Evolutionary conservation across 208 protist genomes (phyloP), one percentile per base, ranked within the genome.

Genomic region (Trichomonas vaginalis): DNA sequence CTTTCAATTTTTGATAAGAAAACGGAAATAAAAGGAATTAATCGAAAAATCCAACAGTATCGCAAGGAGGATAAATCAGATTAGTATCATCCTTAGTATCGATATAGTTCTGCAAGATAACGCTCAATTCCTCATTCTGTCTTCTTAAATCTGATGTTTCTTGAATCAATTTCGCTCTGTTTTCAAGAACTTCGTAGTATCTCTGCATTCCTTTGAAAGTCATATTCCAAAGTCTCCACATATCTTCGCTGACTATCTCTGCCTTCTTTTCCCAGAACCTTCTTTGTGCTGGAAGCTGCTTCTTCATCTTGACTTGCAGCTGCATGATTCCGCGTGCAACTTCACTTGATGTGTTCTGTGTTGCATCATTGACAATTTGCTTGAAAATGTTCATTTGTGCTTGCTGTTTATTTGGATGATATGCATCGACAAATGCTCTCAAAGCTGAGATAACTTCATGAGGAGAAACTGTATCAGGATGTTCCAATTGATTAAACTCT

Each of bases 41-140:
- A 70, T 70, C 56, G n/a, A 70, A 70, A 92, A 92, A 92, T 48
- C 45, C 86, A 48, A 92, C 42, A 39, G 86, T 92, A 48, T 92
- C 86, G 39, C 45, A 42, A 56, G 86, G 86, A 27, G 86, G 40
- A 92, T 92, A 92, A 39, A 92, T 92, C 0, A 92, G 45, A 1
- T 23, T n/a, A 1, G 42, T 45, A 17, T 92, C 45, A 39, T 92
- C 45, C 35, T 92, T 45, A 2, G 86, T 48, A n/a, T 92, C 40
- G 0, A 92, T 35, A 51, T 92, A 92, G 12, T 92, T 42, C 35
- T 42, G 46, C 45, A 92, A 47, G 39, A 92, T 35, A 10, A 92
- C 45, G 14, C 32, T 15, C 15, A 92, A 32, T 32, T 92, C 86
- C 6, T 14, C 21, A 51, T 92, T 92, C 37, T 92, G 86, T 39